These are phyloP conservation scores for Capsicum chinense DNA, from an alignment of 257 asterid genomes.

Conservation along the genomic window DNA sequence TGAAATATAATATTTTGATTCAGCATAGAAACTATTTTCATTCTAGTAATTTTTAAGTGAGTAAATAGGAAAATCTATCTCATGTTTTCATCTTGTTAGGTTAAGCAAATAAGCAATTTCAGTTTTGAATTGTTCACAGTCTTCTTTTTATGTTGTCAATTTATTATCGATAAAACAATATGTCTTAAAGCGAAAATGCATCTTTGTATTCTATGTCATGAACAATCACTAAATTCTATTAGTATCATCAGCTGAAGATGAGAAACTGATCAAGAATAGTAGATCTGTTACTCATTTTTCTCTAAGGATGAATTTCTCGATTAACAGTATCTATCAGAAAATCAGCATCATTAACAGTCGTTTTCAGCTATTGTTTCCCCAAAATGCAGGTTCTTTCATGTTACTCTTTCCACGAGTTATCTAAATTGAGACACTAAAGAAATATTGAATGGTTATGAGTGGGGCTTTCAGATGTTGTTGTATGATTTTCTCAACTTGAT, in stretches of 20 bases:
- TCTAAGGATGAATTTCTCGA: not conserved
- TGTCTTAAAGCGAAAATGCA: no score
- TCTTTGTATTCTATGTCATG: no score
- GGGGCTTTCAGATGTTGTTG: slow-evolving; percentile 13
- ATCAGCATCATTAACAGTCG: not conserved
- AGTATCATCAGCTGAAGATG: not conserved
- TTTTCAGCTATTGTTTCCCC: not conserved
- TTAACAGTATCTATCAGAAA: not conserved
- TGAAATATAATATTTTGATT: no score
- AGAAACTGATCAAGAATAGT: not conserved
- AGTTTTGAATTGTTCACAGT: not conserved
- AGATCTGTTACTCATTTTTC: not conserved
- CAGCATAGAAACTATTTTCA: not conserved
- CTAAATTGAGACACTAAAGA: not conserved
- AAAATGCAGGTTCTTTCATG: not conserved
- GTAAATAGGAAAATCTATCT: not conserved
- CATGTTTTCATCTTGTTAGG: not conserved
- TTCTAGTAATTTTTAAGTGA: not conserved
- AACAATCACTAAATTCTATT: no score
- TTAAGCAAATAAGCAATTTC: not conserved
- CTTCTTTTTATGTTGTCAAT: not conserved
- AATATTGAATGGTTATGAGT: not conserved
- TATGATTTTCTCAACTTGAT: slow-evolving; percentile 2
- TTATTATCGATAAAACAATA: no score
- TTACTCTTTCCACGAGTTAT: not conserved